phyloP scores from a whole-genome alignment of 1,284 basidiomycete genomes.

The Cryptococcus hybrid region DNA sequence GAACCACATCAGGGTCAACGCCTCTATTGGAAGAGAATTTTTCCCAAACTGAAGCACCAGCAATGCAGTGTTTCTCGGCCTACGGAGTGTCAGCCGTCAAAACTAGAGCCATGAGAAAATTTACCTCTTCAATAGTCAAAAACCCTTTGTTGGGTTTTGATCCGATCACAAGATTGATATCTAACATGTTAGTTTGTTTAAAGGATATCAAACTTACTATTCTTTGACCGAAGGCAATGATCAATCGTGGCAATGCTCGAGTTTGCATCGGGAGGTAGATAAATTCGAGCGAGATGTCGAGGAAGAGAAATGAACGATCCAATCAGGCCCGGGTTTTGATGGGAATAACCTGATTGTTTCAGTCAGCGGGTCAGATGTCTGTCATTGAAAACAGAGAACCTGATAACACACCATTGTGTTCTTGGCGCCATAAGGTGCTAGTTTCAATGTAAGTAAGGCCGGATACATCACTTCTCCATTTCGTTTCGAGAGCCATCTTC shows the following conservation, averaged over 20 bases:
- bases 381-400: not conserved
- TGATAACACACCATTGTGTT: conserved; percentile 54
- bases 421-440: conserved; percentile 64
- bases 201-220: conserved; percentile 52
- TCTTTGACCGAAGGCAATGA: conserved; percentile 76
- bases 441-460: conserved; percentile 80
- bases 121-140: conserved; percentile 49
- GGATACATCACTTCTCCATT: conserved; percentile 69
- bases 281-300: conserved; percentile 70
- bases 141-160: conserved; percentile 60
- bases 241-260: conserved; percentile 71
- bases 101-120: conserved; percentile 1
- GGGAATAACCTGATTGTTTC: conserved; percentile 57
- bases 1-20: conserved; percentile 54
- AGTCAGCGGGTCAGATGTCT: too few species aligned
- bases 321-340: conserved; percentile 80
- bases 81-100: not conserved
- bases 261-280: conserved; percentile 87
- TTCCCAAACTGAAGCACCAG: conserved; percentile 58
- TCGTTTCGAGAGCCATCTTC: conserved; percentile 74
- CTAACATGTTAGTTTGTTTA: conserved; percentile 13
- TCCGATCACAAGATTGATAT: conserved; percentile 64
- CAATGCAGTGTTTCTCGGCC: conserved; percentile 65
- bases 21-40: conserved; percentile 53
- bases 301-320: conserved; percentile 76